Conservation (phyloP, 306 rosid species). For the Luffa aegyptiaca region DNA sequence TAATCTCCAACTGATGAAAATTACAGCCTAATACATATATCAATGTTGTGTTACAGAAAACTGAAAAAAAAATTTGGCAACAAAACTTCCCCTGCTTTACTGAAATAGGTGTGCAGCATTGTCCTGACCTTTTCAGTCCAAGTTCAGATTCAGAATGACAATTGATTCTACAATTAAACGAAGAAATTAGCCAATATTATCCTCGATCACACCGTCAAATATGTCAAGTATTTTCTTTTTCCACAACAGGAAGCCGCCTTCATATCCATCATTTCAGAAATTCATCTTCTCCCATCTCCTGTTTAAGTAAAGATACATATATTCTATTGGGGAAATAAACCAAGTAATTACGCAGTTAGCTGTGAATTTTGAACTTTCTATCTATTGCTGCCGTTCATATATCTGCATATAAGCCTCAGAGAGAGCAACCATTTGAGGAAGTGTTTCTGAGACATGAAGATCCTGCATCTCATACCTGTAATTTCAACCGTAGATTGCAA, state of each 20-base stretch:
- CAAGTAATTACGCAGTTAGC: background rate
- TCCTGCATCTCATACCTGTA: constrained; percentile 96
- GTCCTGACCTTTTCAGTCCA: background rate
- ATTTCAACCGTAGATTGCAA: background rate
- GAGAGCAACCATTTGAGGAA: constrained; percentile 93
- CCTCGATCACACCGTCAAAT: background rate
- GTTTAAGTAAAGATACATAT: background rate
- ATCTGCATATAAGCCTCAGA: constrained; percentile 95
- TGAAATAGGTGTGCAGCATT: background rate
- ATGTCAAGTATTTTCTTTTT: background rate
- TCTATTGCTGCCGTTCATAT: constrained; percentile 78
- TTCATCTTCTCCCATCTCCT: background rate
- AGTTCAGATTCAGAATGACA: background rate
- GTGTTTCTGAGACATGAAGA: constrained; percentile 85
- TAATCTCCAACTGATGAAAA: background rate
- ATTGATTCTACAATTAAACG: background rate
- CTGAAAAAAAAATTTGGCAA: background rate
- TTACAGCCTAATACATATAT: background rate
- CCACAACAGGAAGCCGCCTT: background rate
- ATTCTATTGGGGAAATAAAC: background rate
- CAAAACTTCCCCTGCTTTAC: background rate
- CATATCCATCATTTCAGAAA: background rate
- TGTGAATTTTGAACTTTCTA: background rate
- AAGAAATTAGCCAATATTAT: background rate
- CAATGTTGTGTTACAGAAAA: background rate